Evolutionary conservation across 2,329 filamentous ascomycete species (phyloP).

Genomic region (Xylaria digitata): DNA sequence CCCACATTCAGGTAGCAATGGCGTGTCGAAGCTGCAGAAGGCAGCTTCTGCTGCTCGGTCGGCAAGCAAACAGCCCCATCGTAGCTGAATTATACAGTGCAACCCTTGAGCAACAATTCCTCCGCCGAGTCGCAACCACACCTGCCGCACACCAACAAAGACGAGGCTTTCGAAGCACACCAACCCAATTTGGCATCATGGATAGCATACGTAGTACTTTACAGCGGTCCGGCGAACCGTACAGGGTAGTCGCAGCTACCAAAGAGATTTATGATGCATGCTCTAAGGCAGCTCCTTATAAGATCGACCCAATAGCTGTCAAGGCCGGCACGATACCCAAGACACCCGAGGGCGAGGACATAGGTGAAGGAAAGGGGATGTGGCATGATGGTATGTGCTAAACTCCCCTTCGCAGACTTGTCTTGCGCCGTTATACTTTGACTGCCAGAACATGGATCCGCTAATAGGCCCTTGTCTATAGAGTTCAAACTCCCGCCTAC

Average conservation of each 20-base stretch:
- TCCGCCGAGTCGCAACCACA: slow-evolving; percentile 20
- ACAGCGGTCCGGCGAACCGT: slow-evolving; percentile 57
- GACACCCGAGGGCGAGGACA: slow-evolving; percentile 82
- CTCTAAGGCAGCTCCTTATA: slow-evolving; percentile 78
- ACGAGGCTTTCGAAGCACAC: slow-evolving; percentile 55
- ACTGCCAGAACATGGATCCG: slow-evolving; percentile 3
- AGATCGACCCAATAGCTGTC: slow-evolving; percentile 73
- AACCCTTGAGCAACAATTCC: slow-evolving; percentile 29
- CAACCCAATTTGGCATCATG: slow-evolving; percentile 46
- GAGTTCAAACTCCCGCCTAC: slow-evolving; percentile 84
- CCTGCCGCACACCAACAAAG: slow-evolving; percentile 37
- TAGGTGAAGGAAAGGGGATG: slow-evolving; percentile 78
- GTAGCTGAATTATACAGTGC: slow-evolving; percentile 41
- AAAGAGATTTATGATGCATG: slow-evolving; percentile 83
- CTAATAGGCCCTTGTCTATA: slow-evolving; percentile 52
- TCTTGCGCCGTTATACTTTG: slow-evolving; percentile 7
- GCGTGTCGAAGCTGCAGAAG: slow-evolving; percentile 62
- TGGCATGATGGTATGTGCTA: slow-evolving; percentile 79
- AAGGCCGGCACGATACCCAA: slow-evolving; percentile 75
- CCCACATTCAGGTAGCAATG: slow-evolving; percentile 50
- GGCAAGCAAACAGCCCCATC: slow-evolving; percentile 41
- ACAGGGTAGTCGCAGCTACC: slow-evolving; percentile 82
- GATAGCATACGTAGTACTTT: slow-evolving; percentile 49
- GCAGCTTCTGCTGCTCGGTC: slow-evolving; percentile 52
- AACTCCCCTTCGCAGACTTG: background rate